Base-by-base conservation (phyloP, 2,329 filamentous ascomycete genomes). In the Aspergillus fijiensis region DNA sequence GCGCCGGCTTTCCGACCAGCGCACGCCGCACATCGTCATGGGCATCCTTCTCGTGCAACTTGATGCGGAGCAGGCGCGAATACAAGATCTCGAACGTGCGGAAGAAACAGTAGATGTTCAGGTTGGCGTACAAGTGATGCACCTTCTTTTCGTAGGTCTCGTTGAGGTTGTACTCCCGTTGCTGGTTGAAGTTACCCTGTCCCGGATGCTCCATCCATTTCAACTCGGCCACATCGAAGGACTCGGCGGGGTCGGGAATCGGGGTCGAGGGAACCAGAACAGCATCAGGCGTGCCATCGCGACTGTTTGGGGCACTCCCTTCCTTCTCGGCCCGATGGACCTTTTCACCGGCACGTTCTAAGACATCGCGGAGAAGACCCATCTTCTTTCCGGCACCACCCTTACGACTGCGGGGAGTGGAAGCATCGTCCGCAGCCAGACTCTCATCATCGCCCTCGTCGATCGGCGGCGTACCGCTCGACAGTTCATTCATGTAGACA, bases 71-170 rank as follows among this genome's bases (percentile, higher is more conserved):
- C 14, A 99, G 83, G 47, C 95, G 88, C 69, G 88, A 86, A 77
- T 96, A 98, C 5, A 99, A 81, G n/a, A 89, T 90, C 72, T 96
- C 87, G 74, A 99, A 95, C 62, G 96, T 88, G 67, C 89, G 91
- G 80, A 99, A 90, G 82, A 99, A 98, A 76, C 95, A 93, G 73
- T 92, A 96, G 61, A 99, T 89, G 3, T 89, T 91, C 69, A 92
- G 86, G 74, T 97, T 98, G 74, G 89, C 89, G 79, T 96, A 99
- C 73, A 98, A 87, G 72, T 94, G 94, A 80, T 92, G 96, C 77
- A 86, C 88, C 11, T 87, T 87, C 51, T 93, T 90, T 66, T 84
- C 84, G 77, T 95, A 96, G 60, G 90, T 88, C 55, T 92, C 90
- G 62, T 96, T 92, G 48, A 85, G 62, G 78, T 89, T 81, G 84